Percentiles rank a stretch among this genome's conserved stretches.
These are phyloP conservation scores for Zanthoxylum bungeanum DNA, from an alignment of 345 rosid species.

Conservation along the genomic window DNA sequence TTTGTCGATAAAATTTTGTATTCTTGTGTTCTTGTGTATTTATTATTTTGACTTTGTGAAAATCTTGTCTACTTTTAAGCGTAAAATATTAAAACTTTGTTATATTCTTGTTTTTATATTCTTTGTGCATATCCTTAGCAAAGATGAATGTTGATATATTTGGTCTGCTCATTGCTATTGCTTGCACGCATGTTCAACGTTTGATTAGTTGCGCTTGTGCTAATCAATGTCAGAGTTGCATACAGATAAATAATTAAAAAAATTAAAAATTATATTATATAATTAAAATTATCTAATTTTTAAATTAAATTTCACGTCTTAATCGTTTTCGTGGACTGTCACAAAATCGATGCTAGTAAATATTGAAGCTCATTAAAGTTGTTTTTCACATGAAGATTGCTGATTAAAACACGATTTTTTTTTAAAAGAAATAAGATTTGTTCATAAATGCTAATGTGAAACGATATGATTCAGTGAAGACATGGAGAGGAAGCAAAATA, in stretches of 20 bases:
- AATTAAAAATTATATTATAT: too few species aligned
- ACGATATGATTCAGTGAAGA: neutral
- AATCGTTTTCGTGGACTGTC: too few species aligned
- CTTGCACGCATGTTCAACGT: conserved; percentile 1
- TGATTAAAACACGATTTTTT: neutral
- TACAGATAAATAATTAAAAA: too few species aligned
- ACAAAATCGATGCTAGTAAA: neutral
- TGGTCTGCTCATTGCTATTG: neutral
- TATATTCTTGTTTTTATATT: neutral
- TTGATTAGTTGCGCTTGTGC: too few species aligned
- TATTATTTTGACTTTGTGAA: neutral
- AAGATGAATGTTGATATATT: neutral
- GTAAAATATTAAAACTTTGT: neutral
- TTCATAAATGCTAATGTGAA: neutral
- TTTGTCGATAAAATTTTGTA: neutral
- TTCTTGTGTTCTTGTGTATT: neutral
- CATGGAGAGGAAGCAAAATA: neutral
- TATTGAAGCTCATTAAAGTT: neutral
- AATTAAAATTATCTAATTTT: too few species aligned
- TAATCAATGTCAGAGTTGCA: too few species aligned
- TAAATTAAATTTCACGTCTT: too few species aligned
- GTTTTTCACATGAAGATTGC: neutral
- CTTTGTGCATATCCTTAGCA: neutral
- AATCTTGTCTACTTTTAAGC: neutral
- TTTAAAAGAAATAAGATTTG: neutral